phyloP scores from a whole-genome alignment of 257 asterid species.

The Coffea eugenioides region DNA sequence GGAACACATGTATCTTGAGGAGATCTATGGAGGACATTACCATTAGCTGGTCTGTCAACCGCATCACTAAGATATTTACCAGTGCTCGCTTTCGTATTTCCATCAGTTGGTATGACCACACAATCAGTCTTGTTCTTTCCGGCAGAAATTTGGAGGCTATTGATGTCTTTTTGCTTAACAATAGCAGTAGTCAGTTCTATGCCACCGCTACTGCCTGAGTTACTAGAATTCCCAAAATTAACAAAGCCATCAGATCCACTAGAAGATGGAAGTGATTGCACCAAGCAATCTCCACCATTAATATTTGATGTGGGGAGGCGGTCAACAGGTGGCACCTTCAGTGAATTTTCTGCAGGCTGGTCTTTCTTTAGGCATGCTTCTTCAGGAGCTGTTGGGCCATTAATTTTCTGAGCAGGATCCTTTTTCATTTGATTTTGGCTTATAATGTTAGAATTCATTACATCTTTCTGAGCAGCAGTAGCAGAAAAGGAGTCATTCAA shows the following conservation, averaged over 20 bases:
- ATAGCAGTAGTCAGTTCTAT: conserved; percentile 30
- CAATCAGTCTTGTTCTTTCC: conserved; percentile 29
- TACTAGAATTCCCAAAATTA: conserved; percentile 21
- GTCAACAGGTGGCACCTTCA: conserved; percentile 26
- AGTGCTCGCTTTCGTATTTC: conserved; percentile 9
- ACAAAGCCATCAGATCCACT: conserved; percentile 29
- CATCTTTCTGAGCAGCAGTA: conserved; percentile 32
- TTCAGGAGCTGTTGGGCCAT: conserved; percentile 25
- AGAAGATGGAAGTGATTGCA: conserved; percentile 21
- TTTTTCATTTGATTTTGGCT: conserved; percentile 32
- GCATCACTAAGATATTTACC: conserved; percentile 22
- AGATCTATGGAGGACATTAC: conserved; percentile 13
- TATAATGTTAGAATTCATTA: conserved; percentile 15
- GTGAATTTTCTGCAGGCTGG: conserved; percentile 20
- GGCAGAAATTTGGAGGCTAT: conserved; percentile 22
- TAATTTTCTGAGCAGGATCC: conserved; percentile 17
- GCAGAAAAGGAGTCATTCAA: conserved; percentile 27
- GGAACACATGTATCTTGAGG: conserved; percentile 16
- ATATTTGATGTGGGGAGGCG: conserved; percentile 18
- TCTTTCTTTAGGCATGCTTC: conserved; percentile 26
- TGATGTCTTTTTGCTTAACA: conserved; percentile 23
- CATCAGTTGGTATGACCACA: conserved; percentile 20
- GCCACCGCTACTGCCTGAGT: conserved; percentile 15
- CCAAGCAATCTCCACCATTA: conserved; percentile 19
- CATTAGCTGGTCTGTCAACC: conserved; percentile 20